phyloP scores from a whole-genome alignment of 805 yeast genomes.

The Starmerella sirachaensis region DNA sequence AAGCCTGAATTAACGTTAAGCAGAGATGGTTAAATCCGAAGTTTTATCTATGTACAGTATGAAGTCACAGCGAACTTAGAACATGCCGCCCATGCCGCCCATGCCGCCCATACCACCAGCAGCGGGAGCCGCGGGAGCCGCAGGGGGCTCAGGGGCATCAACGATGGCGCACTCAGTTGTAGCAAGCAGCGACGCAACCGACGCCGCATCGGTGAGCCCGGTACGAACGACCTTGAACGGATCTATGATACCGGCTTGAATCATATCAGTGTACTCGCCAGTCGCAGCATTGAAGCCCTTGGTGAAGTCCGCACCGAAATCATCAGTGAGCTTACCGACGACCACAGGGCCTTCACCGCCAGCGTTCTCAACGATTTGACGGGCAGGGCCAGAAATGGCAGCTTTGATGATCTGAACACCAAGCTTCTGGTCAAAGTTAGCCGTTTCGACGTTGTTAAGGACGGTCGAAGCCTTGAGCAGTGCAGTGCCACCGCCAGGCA shows the following conservation, averaged over 20 bases:
- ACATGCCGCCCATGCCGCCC: conserved; percentile 29
- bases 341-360: conserved; percentile 96
- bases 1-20: too few species aligned
- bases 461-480: conserved; percentile 78
- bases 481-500: conserved; percentile 99
- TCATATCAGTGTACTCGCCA: conserved; percentile 91
- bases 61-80: too few species aligned
- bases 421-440: conserved; percentile 89
- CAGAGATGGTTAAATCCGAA: too few species aligned
- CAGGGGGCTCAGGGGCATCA: conserved; percentile 73
- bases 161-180: conserved; percentile 98
- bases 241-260: conserved; percentile 93
- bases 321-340: conserved; percentile 68
- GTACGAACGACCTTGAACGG: conserved; percentile 97
- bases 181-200: conserved; percentile 94
- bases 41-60: too few species aligned
- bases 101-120: conserved; percentile 47
- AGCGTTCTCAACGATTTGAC: conserved; percentile 89
- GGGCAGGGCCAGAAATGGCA: conserved; percentile 92
- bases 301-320: conserved; percentile 60
- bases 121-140: conserved; percentile 43
- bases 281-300: conserved; percentile 84
- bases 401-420: conserved; percentile 89
- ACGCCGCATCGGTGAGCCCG: conserved; percentile 91
- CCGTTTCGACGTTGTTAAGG: conserved; percentile 58